Percentiles rank a stretch among this genome's conserved stretches.
Conservation (phyloP, 2,329 filamentous ascomycete species). For the Calycina herbarum region DNA sequence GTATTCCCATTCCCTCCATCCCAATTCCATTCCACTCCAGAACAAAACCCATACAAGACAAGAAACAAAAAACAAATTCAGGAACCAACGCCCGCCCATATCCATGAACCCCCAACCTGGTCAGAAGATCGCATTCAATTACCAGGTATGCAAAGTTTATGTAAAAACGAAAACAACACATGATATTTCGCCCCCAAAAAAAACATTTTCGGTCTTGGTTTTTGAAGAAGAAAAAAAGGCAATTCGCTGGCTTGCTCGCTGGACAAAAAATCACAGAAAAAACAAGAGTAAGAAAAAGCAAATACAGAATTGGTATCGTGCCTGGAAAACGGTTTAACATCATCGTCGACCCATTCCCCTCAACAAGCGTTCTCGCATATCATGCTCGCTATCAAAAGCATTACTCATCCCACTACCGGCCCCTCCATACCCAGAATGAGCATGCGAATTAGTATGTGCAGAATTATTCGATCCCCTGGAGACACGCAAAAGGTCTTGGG, state of each 20-base stretch:
- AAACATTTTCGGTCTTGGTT: neutral
- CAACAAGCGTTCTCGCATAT: constrained; percentile 31
- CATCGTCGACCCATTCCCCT: constrained; percentile 27
- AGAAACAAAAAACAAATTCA: neutral
- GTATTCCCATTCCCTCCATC: neutral
- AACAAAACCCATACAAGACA: neutral
- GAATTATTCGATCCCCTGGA: constrained; percentile 8
- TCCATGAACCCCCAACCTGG: neutral
- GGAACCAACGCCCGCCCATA: neutral
- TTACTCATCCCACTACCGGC: neutral
- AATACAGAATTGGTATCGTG: constrained; percentile 4
- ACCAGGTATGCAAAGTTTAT: constrained; percentile 4
- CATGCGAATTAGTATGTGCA: constrained; percentile 14
- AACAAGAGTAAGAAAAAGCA: neutral
- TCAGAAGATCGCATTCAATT: neutral
- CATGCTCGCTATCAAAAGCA: constrained; percentile 28
- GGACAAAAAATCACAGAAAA: neutral
- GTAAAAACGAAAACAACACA: neutral
- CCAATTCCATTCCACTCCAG: neutral
- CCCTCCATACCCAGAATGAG: constrained; percentile 21
- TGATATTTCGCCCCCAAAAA: neutral
- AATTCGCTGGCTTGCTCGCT: neutral
- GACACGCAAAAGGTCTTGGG: constrained; percentile 25
- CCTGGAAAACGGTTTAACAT: neutral
- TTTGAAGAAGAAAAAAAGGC: neutral